Percentiles rank a stretch among this genome's conserved stretches.
Conservation (phyloP, 2,329 filamentous ascomycete species). For the Cercospora janseana region DNA sequence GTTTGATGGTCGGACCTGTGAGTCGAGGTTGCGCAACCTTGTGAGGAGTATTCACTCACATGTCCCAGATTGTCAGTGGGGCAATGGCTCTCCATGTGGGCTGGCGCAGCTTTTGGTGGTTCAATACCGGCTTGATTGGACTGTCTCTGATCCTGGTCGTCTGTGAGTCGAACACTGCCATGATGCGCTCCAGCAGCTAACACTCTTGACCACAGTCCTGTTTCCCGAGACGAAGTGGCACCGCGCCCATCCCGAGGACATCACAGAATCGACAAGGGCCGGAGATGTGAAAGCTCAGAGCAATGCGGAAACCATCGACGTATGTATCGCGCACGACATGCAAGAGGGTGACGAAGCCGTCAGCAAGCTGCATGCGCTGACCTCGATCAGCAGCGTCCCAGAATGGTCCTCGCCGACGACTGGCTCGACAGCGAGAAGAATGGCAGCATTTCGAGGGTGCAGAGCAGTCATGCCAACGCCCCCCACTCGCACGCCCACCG, state of each 20-base stretch:
- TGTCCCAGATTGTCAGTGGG: conserved; percentile 53
- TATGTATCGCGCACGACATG: conserved; percentile 5
- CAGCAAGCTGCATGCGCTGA: background rate
- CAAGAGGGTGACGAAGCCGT: background rate
- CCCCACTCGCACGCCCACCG: conserved; percentile 26
- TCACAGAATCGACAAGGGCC: conserved; percentile 15
- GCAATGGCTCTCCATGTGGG: conserved; percentile 59
- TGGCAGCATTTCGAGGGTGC: conserved; percentile 23
- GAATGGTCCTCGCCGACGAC: conserved; percentile 23
- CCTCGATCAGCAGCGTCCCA: background rate
- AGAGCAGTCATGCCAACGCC: conserved; percentile 17
- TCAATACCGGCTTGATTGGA: conserved; percentile 57
- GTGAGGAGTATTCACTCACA: conserved; percentile 33
- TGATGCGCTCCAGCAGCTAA: background rate
- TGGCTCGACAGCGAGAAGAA: conserved; percentile 29
- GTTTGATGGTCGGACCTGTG: conserved; percentile 54
- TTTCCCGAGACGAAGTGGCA: conserved; percentile 65
- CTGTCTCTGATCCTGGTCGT: conserved; percentile 53
- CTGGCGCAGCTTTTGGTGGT: conserved; percentile 65
- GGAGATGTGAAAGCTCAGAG: conserved; percentile 15
- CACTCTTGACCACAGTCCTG: conserved; percentile 39
- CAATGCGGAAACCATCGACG: conserved; percentile 15
- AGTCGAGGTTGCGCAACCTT: background rate
- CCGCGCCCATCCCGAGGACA: conserved; percentile 42
- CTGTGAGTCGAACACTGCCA: conserved; percentile 27